Conservation (phyloP, 305 asterid genomes). For the Rubia peregrina region DNA sequence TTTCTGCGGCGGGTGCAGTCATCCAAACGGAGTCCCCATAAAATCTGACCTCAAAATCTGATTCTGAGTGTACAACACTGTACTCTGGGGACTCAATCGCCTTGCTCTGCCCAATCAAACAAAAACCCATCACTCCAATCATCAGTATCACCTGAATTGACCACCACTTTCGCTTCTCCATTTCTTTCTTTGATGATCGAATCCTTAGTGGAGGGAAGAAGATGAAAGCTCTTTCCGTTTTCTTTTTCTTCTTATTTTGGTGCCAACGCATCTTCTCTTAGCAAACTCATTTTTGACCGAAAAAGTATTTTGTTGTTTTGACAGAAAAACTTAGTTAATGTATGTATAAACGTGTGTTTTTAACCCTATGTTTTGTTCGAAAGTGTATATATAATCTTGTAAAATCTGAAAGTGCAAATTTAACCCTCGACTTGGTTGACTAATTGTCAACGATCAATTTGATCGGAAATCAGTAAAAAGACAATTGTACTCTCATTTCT, state of each 20-base stretch:
- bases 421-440: too few species aligned
- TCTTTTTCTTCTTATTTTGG: neutral
- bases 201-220: neutral
- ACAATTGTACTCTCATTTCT: too few species aligned
- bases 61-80: slow-evolving; percentile 66
- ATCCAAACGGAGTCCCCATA: slow-evolving; percentile 68
- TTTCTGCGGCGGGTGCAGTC: slow-evolving; percentile 48
- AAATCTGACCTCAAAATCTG: slow-evolving; percentile 71
- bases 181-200: slow-evolving; percentile 17
- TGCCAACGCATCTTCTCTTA: too few species aligned
- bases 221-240: neutral
- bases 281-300: too few species aligned
- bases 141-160: slow-evolving; percentile 5
- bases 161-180: slow-evolving; percentile 31
- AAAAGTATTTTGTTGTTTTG: too few species aligned
- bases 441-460: too few species aligned
- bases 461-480: too few species aligned
- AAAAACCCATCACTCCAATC: neutral
- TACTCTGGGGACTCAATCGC: slow-evolving; percentile 60
- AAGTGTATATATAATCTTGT: too few species aligned
- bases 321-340: too few species aligned
- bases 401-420: too few species aligned
- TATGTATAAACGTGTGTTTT: too few species aligned
- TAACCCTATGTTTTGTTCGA: too few species aligned
- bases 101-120: slow-evolving; percentile 23